phyloP scores from a whole-genome alignment of 371 early-diverging fungal species.

The Quaeritorhiza haematococci region DNA sequence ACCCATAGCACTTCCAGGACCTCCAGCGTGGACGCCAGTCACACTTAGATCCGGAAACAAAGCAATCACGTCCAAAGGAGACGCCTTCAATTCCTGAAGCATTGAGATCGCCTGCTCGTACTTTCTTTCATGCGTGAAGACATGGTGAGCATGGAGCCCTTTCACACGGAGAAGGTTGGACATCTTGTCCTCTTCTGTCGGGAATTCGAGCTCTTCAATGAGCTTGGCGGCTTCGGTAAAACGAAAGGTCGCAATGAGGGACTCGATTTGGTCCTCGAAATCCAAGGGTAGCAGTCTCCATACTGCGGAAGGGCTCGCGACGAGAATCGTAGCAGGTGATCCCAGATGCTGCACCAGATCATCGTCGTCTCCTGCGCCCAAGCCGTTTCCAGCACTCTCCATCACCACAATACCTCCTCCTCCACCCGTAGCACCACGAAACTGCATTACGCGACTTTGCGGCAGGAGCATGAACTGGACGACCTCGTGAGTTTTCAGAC shows the following conservation, averaged over 20 bases:
- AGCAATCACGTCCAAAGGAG: slow-evolving; percentile 77
- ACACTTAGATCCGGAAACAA: slow-evolving; percentile 73
- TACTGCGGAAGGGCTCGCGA: slow-evolving; percentile 69
- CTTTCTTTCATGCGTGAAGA: slow-evolving; percentile 64
- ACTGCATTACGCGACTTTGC: slow-evolving; percentile 49
- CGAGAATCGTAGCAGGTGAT: slow-evolving; percentile 73
- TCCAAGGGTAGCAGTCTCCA: slow-evolving; percentile 84
- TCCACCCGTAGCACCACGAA: neutral
- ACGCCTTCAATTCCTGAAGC: slow-evolving; percentile 73
- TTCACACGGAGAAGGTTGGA: slow-evolving; percentile 58
- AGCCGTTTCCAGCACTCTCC: too few species aligned
- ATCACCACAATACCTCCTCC: too few species aligned
- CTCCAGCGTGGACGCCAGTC: slow-evolving; percentile 17
- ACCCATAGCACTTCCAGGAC: too few species aligned
- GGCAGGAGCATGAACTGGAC: slow-evolving; percentile 73
- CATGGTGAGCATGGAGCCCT: slow-evolving; percentile 77
- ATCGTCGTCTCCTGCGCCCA: too few species aligned
- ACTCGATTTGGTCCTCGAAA: slow-evolving; percentile 78
- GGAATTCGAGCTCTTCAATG: slow-evolving; percentile 80
- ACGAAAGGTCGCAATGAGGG: slow-evolving; percentile 67
- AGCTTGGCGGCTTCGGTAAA: slow-evolving; percentile 83
- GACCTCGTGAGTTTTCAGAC: slow-evolving; percentile 71
- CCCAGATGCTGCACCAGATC: too few species aligned
- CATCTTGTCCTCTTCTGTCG: slow-evolving; percentile 64
- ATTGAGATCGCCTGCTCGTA: slow-evolving; percentile 75